Evolutionary conservation across 495 filamentous ascomycete genomes (phyloP).

Genomic region (Daldinia concentrica): DNA sequence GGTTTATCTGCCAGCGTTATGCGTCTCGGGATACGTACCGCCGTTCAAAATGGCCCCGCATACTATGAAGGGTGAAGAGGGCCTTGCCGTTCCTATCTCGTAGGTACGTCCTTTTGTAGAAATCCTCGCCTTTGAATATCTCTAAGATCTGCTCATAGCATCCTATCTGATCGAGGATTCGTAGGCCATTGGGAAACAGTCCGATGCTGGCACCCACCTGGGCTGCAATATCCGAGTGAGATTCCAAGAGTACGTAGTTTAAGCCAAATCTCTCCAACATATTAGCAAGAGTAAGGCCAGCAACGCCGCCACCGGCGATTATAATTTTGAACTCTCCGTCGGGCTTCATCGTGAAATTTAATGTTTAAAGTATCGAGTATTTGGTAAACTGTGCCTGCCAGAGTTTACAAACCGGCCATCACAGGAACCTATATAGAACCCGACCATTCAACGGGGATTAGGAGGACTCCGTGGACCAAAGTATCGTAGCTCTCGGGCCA

Average conservation of each 20-base stretch:
- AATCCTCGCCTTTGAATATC: background rate
- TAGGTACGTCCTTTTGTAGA: background rate
- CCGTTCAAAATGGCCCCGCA: background rate
- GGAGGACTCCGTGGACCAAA: background rate
- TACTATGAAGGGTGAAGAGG: background rate
- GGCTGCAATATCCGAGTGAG: background rate
- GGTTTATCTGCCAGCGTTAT: background rate
- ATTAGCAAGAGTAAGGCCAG: background rate
- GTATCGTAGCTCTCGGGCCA: background rate
- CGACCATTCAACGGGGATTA: background rate
- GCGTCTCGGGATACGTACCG: background rate
- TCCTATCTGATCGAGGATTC: background rate
- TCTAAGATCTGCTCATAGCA: background rate
- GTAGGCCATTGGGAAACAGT: background rate
- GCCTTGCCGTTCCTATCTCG: background rate
- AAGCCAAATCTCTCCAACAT: background rate
- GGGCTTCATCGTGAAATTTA: background rate
- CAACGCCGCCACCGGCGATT: background rate
- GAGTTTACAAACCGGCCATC: background rate
- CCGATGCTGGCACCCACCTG: background rate
- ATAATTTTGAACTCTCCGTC: background rate
- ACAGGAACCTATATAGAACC: background rate
- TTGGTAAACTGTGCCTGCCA: background rate
- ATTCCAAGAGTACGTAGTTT: background rate
- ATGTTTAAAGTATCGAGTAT: no score